Percentiles rank a stretch among this genome's conserved stretches.
These are phyloP conservation scores for Suillus ampliporus DNA, from an alignment of 768 basidiomycete species.

Conservation along the genomic window DNA sequence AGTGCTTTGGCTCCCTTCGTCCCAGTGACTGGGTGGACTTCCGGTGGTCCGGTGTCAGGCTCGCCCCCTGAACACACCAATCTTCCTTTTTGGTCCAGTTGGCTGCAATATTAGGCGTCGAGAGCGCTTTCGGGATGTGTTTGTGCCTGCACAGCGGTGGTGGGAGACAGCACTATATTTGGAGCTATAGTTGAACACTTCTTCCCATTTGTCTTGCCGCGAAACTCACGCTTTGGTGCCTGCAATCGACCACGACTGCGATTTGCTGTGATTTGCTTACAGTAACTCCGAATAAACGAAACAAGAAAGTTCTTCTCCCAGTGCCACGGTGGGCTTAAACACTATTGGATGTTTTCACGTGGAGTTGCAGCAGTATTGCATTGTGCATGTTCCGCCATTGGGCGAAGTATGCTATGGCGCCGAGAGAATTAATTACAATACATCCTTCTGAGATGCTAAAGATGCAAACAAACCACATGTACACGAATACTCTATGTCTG, in stretches of 20 bases:
- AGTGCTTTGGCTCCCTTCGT: too few species aligned
- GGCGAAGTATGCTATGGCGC: neutral
- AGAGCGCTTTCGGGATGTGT: neutral
- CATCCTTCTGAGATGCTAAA: neutral
- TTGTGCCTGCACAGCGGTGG: neutral
- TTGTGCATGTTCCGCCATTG: neutral
- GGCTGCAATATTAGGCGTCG: neutral
- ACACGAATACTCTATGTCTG: neutral
- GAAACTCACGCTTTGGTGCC: neutral
- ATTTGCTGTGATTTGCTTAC: too few species aligned
- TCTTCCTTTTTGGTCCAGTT: neutral
- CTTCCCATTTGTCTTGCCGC: too few species aligned
- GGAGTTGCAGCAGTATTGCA: neutral
- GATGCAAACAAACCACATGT: slow-evolving; percentile 5
- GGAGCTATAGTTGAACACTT: neutral
- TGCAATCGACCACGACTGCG: neutral
- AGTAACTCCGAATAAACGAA: neutral
- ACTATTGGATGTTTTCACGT: neutral
- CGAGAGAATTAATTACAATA: slow-evolving; percentile 2
- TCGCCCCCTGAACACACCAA: too few species aligned
- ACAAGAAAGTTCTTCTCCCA: neutral
- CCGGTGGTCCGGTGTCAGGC: too few species aligned
- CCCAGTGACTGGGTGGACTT: too few species aligned
- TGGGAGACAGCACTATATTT: neutral
- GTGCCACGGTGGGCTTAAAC: neutral